A percentile compares a stretch with the other conserved stretches of the same genome.
Conservation (phyloP, 805 yeast species). For the Yarrowia bubula region DNA sequence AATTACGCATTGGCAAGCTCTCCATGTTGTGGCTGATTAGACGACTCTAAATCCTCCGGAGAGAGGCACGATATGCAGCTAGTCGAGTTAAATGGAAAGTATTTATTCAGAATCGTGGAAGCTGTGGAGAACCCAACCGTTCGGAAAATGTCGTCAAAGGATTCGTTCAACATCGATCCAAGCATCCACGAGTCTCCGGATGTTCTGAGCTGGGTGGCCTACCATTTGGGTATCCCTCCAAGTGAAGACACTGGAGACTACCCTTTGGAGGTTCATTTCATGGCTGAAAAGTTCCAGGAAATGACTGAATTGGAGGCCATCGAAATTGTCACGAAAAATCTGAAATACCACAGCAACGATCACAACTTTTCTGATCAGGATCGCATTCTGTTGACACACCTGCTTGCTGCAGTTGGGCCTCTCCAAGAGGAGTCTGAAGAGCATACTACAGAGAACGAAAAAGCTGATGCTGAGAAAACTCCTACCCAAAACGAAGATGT, state of each 20-base stretch:
- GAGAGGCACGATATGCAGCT: neutral
- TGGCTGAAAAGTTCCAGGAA: constrained; percentile 44
- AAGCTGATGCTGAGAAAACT: neutral
- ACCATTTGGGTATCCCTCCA: constrained; percentile 6
- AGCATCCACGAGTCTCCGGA: constrained; percentile 19
- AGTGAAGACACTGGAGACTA: constrained; percentile 20
- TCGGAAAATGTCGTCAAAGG: constrained; percentile 1
- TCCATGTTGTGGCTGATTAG: neutral
- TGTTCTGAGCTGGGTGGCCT: constrained; percentile 9
- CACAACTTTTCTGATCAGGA: constrained; percentile 46
- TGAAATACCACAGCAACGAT: constrained; percentile 48
- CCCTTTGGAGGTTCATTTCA: constrained; percentile 37
- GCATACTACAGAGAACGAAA: neutral
- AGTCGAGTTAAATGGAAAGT: neutral
- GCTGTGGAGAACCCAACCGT: neutral
- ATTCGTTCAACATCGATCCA: constrained; percentile 1
- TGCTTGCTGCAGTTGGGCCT: neutral
- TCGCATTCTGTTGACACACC: constrained; percentile 29
- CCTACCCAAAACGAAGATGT: neutral
- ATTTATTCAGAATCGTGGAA: neutral
- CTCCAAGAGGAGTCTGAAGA: neutral
- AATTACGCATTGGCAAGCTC: neutral
- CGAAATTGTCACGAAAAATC: constrained; percentile 43
- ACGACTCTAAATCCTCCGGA: neutral
- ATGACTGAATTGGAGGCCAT: constrained; percentile 43